These are phyloP conservation scores for Thoreauomyces humboldtii DNA, from an alignment of 192 early-diverging fungal species.

Conservation along the genomic window DNA sequence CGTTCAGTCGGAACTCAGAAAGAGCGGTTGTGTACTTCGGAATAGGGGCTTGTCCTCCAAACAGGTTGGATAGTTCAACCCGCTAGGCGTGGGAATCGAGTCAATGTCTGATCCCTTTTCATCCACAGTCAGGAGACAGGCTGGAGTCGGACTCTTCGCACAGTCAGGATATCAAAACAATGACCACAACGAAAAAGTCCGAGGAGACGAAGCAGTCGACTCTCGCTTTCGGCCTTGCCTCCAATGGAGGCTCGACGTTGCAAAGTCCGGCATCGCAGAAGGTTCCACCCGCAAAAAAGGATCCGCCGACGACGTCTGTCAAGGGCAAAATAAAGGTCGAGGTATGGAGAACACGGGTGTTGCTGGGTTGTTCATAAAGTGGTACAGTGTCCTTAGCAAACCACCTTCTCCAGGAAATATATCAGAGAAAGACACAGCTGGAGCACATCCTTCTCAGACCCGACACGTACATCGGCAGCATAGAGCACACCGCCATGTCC, in stretches of 20 bases:
- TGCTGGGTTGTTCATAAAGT: neutral
- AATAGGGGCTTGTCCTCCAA: too few relatives aligned
- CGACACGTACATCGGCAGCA: slow-evolving; percentile 95
- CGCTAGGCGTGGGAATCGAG: too few relatives aligned
- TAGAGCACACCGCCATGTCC: slow-evolving; percentile 68
- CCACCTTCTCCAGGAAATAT: slow-evolving; percentile 59
- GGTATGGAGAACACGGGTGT: too few relatives aligned
- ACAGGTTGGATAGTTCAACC: too few relatives aligned
- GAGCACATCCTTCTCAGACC: slow-evolving; percentile 96
- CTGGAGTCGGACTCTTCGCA: too few relatives aligned
- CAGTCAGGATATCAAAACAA: too few relatives aligned
- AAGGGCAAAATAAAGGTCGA: neutral
- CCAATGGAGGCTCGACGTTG: neutral
- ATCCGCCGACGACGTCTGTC: neutral
- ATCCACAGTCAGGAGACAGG: too few relatives aligned
- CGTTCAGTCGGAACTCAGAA: too few relatives aligned
- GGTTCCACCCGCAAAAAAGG: neutral
- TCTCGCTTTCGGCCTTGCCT: neutral
- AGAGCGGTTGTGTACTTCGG: too few relatives aligned
- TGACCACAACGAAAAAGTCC: too few relatives aligned
- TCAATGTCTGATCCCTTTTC: too few relatives aligned
- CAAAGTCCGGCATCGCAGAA: neutral
- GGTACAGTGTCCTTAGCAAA: neutral
- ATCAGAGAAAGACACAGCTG: slow-evolving; percentile 90
- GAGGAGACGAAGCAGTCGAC: neutral